These are phyloP conservation scores for Protea cynaroides DNA, from an alignment of 164 flowering plant genomes.

Conservation along the genomic window DNA sequence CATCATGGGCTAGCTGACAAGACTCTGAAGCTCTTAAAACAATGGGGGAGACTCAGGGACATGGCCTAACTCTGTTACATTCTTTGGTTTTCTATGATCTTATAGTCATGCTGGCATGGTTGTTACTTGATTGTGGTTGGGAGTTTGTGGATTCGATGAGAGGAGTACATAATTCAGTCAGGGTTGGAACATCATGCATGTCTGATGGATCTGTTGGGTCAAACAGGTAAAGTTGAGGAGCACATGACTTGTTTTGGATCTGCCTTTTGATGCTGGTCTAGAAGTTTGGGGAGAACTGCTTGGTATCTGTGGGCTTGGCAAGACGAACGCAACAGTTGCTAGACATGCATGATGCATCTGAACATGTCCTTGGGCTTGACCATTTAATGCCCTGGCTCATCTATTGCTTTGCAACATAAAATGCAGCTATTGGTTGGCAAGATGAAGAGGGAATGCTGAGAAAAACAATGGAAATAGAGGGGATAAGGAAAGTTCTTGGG, in stretches of 20 bases:
- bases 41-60: slow-evolving; percentile 31
- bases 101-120: slow-evolving; percentile 40
- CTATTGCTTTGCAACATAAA: slow-evolving; percentile 43
- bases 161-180: slow-evolving; percentile 22
- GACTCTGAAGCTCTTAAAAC: slow-evolving; percentile 24
- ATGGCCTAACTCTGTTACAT: slow-evolving; percentile 37
- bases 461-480: slow-evolving; percentile 45
- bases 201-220: slow-evolving; percentile 42
- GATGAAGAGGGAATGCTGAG: slow-evolving; percentile 36
- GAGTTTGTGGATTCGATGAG: slow-evolving; percentile 32
- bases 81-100: slow-evolving; percentile 38
- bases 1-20: slow-evolving; percentile 33
- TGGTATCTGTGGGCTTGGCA: slow-evolving; percentile 35
- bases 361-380: slow-evolving; percentile 38
- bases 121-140: slow-evolving; percentile 23
- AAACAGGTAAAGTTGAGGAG: slow-evolving; percentile 39
- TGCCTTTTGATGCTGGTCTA: slow-evolving; percentile 35
- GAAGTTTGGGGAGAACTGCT: slow-evolving; percentile 54
- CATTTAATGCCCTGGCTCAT: slow-evolving; percentile 46
- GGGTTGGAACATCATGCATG: slow-evolving; percentile 32
- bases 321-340: slow-evolving; percentile 24
- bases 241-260: slow-evolving; percentile 31
- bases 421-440: slow-evolving; percentile 31
- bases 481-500: slow-evolving; percentile 51
- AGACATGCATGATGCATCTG: slow-evolving; percentile 31